Base-by-base conservation (phyloP, 106 monocot species). In the Agapanthus africanus region DNA sequence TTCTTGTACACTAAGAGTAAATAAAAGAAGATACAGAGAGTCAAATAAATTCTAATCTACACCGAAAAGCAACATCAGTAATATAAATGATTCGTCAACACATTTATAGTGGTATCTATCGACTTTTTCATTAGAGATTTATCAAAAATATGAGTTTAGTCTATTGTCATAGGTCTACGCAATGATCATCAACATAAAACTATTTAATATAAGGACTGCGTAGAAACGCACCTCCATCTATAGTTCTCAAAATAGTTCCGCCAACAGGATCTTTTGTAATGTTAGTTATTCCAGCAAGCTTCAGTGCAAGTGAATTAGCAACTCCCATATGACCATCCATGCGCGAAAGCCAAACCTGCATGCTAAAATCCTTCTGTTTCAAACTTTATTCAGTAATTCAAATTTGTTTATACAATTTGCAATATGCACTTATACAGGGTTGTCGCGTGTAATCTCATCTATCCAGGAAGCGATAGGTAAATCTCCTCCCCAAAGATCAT, bases 291-390 rank as follows among this genome's bases (percentile, higher is more conserved):
- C 87, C 89, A 73, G 97, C 84, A 40, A 99, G 77, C 30, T 81
- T 82, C 54, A 89, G 70, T 28, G 92, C 85, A 7, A 92, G 61
- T 15, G 88, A 87, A 69, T 99, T 99, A 42, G 89, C 85, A 47
- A 99, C 75, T 30, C 89, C 90, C 97, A 92, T 92, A 74, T 99
- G 97, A 49, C 97, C 87, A 85, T 99, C 97, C 87, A 90, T 92
- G 57, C 97, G 86, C 31, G 82, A 82, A 22, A 99, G 52, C 92
- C 92, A 99, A 64, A 99, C 97, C 97, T 93, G 63, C 36, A 73
- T 14, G 59, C 33, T 9, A 57, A n/a, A 36, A 63, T 16, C 39
- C 26, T 21, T 50, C 19, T 26, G 1, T 47, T n/a, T 31, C 15
- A 28, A n/a, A 13, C 19, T n/a, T 41, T 6, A 22, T 23, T 2